A percentile compares a stretch with the other conserved stretches of the same genome.
Conservation (phyloP, 768 basidiomycete species). For the Mycena epipterygia region DNA sequence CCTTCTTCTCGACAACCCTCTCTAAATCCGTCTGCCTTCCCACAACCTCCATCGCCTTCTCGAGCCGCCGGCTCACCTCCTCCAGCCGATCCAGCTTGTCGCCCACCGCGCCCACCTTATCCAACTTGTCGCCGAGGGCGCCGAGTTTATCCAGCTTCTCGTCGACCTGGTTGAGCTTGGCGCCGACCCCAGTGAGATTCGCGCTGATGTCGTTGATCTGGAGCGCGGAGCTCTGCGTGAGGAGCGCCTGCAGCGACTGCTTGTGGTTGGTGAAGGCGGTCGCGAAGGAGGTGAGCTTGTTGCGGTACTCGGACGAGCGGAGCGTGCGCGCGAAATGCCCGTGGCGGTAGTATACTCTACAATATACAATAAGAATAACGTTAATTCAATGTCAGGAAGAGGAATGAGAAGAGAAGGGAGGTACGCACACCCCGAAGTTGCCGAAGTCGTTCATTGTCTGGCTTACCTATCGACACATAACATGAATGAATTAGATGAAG, state of each 20-base stretch:
- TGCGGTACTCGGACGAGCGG: conserved; percentile 35
- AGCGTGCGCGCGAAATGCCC: conserved; percentile 34
- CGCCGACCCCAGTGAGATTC: conserved; percentile 3
- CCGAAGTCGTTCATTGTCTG: conserved; percentile 35
- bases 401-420: not conserved
- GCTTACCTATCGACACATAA: not conserved
- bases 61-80: not conserved
- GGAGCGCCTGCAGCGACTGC: conserved; percentile 32
- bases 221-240: conserved; percentile 32
- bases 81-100: too few species aligned
- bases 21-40: conserved; percentile 24
- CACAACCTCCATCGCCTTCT: conserved; percentile 5
- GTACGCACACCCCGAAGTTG: conserved; percentile 41
- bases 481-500: not conserved
- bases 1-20: conserved; percentile 11
- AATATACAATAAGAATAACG: not conserved
- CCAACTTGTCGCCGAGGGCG: too few species aligned
- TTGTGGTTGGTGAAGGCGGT: conserved; percentile 36
- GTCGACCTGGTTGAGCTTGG: conserved; percentile 27
- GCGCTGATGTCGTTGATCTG: conserved; percentile 28
- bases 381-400: not conserved
- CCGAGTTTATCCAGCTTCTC: too few species aligned
- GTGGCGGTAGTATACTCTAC: conserved; percentile 39
- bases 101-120: too few species aligned
- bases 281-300: conserved; percentile 34